Base-by-base conservation (phyloP, 2,329 filamentous ascomycete species). In the Alternaria solani region DNA sequence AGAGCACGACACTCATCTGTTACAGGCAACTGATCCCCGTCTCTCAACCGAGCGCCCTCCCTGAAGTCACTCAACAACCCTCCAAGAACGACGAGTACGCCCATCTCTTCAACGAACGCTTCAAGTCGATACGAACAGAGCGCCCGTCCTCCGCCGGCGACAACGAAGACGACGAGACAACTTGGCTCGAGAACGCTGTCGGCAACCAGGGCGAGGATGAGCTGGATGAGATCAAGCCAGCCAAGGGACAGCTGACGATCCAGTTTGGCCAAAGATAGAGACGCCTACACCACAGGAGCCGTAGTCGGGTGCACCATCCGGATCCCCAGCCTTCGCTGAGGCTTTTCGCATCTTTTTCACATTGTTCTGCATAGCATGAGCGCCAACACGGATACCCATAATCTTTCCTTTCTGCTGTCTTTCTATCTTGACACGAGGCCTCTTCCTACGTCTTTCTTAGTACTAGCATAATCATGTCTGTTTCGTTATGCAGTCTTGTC, bases 11-110 rank as follows among this genome's bases (percentile, higher is more conserved):
- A 48, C 64, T 68, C 63, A 72, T 72, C 72, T 70, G 69, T 72
- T 74, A 43, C 62, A 84, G 82, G 71, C 82, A 83, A 65, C 75
- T 84, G 73, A 84, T 84, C 67, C 81, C 83, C 68, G 81, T 83
- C 64, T 77, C 80, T 52, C 81, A 83, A 65, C 79, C 82, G 61
- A 70, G 71, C 52, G 75, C 76, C 51, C 75, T 79, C 66, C 72
- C 78, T 42, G 73, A 79, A 36, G 73, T 79, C 51, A 66, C 67
- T 36, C 73, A 78, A 44, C 79, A 68, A 42, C 66, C 64, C 3
- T 54, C 66, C 39, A 64, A 66, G 47, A 60, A 79, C 51, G 74
- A 73, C 59, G 79, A 81, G 61, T 81, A 80, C 62, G 72, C 75
- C 23, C 75, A 78, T 51, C 77, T 81, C 30, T 80, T 81, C 70